These are phyloP conservation scores for Lactifluus hygrophoroides DNA, from an alignment of 768 basidiomycete genomes.

Conservation along the genomic window DNA sequence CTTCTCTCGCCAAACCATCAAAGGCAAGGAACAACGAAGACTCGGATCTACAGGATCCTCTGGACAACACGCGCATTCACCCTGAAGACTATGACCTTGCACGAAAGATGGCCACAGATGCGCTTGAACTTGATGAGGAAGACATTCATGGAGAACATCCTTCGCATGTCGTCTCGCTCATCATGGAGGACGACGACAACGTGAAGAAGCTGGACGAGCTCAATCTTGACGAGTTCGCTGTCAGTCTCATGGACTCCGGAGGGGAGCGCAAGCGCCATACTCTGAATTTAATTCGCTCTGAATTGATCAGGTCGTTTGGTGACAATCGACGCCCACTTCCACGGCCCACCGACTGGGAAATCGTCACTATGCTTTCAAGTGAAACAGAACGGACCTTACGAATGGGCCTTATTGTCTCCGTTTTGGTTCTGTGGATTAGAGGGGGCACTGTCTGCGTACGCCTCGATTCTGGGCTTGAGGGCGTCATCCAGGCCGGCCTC, in stretches of 20 bases:
- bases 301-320: conserved; percentile 70
- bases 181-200: conserved; percentile 77
- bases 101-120: conserved; percentile 96
- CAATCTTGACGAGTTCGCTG: conserved; percentile 93
- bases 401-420: conserved; percentile 75
- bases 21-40: conserved; percentile 56
- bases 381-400: conserved; percentile 76
- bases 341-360: conserved; percentile 62
- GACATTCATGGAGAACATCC: conserved; percentile 90
- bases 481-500: conserved; percentile 53
- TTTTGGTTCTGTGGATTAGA: conserved; percentile 51
- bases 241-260: conserved; percentile 79
- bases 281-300: conserved; percentile 79
- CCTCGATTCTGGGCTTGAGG: conserved; percentile 93
- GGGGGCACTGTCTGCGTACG: conserved; percentile 49
- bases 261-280: conserved; percentile 83
- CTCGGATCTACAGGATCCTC: conserved; percentile 72
- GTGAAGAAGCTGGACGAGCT: conserved; percentile 80
- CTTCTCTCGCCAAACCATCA: conserved; percentile 39
- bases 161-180: conserved; percentile 76
- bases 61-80: conserved; percentile 94
- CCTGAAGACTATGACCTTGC: conserved; percentile 97
- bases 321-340: conserved; percentile 65
- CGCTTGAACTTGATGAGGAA: conserved; percentile 95
- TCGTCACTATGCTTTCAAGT: conserved; percentile 91